Evolutionary conservation across 257 asterid species (phyloP).

Genomic region (Striga asiatica): DNA sequence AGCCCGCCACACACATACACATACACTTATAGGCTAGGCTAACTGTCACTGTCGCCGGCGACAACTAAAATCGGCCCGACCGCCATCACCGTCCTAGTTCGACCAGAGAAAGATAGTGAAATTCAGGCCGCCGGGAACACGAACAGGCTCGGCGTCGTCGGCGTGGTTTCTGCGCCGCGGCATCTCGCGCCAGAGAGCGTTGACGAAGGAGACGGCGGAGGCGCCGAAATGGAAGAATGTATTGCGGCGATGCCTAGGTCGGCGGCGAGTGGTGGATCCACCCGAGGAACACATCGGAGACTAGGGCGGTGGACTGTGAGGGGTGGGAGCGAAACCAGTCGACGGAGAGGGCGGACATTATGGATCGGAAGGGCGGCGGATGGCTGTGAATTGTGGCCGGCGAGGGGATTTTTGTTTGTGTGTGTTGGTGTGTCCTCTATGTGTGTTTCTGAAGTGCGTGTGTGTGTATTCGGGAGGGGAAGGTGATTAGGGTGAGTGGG

Average conservation of each 20-base stretch:
- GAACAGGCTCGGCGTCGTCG: conserved; percentile 25
- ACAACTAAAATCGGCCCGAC: no score
- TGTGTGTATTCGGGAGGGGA: no score
- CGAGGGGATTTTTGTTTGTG: no score
- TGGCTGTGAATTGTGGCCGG: no score
- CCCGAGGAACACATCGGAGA: conserved; percentile 64
- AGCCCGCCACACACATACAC: no score
- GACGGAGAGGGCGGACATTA: conserved; percentile 31
- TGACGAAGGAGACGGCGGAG: conserved; percentile 28
- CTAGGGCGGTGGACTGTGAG: conserved; percentile 57
- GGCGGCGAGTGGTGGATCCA: conserved; percentile 45
- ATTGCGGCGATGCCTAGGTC: conserved; percentile 40
- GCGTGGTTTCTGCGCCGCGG: conserved; percentile 18
- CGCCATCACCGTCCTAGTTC: no score
- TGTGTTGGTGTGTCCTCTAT: no score
- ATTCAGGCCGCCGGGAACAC: conserved; percentile 29
- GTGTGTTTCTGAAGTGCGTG: no score
- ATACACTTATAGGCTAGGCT: no score
- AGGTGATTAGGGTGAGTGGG: no score
- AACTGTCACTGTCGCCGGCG: no score
- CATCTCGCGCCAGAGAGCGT: conserved; percentile 38
- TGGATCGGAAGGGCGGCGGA: no score
- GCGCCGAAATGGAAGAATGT: conserved; percentile 68
- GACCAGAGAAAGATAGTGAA: conserved; percentile 57
- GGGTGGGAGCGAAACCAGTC: conserved; percentile 52